Percentiles rank a stretch among this genome's conserved stretches.
Conservation (phyloP, 371 early-diverging fungal genomes). For the Nematocida sp. region DNA sequence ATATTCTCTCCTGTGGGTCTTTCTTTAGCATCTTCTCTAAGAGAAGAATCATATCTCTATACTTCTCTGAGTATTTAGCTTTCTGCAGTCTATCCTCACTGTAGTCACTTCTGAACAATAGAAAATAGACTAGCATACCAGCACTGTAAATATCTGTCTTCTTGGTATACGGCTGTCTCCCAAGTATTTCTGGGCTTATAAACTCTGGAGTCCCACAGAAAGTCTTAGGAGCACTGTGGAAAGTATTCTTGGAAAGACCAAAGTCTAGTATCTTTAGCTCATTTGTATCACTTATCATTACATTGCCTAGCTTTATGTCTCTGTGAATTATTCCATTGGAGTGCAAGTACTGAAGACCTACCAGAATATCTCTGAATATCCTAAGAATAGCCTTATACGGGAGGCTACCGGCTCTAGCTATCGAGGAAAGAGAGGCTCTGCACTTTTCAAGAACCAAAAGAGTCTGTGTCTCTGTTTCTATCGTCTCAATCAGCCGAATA, state of each 20-base stretch:
- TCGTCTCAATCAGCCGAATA: slow-evolving; percentile 81
- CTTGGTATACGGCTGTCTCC: slow-evolving; percentile 45
- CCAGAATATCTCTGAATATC: slow-evolving; percentile 45
- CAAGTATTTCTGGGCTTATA: slow-evolving; percentile 49
- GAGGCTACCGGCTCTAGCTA: slow-evolving; percentile 75
- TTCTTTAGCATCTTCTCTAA: slow-evolving; percentile 79
- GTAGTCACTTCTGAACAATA: slow-evolving; percentile 39
- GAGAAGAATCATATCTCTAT: slow-evolving; percentile 73
- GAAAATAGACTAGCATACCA: slow-evolving; percentile 49
- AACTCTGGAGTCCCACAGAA: slow-evolving; percentile 53
- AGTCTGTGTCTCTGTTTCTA: slow-evolving; percentile 86
- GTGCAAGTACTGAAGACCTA: slow-evolving; percentile 49
- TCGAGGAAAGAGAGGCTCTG: slow-evolving; percentile 65
- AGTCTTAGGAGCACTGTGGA: slow-evolving; percentile 35
- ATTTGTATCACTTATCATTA: slow-evolving; percentile 43
- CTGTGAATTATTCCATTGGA: slow-evolving; percentile 45
- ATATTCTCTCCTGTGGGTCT: slow-evolving; percentile 77
- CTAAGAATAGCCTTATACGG: slow-evolving; percentile 72
- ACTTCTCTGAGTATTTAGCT: slow-evolving; percentile 32
- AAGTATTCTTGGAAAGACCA: slow-evolving; percentile 48
- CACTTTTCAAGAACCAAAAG: slow-evolving; percentile 45
- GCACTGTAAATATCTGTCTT: slow-evolving; percentile 52
- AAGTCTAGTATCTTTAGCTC: slow-evolving; percentile 52
- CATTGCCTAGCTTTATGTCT: slow-evolving; percentile 52
- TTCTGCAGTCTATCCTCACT: background rate